Base-by-base conservation (phyloP, 2,329 filamentous ascomycete genomes). In the Spiromastix sp. region DNA sequence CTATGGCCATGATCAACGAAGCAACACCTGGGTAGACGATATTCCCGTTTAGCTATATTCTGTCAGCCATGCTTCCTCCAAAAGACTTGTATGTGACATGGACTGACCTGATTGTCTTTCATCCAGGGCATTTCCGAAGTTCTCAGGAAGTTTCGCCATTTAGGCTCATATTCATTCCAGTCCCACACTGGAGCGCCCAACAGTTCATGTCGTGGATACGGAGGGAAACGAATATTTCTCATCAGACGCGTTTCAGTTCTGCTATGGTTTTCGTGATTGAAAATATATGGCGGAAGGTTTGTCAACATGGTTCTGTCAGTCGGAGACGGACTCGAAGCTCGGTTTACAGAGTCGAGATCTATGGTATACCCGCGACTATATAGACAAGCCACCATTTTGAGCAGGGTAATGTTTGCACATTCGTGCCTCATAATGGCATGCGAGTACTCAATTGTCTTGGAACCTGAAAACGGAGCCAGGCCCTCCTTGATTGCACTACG, bases 141-240 rank as follows among this genome's bases (percentile, higher is more conserved):
- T 0, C 56, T 54, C 7, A 70, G 50, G 12, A 66, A 50, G 30
- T 67, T 66, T n/a, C 67, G 55, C 70, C 70, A 72, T 22, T 39
- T 45, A 3, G 57, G 54, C 32, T 53, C 51, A 2, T 46, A 30
- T 5, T 43, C 45, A 20, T 47, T 47, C 25, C 41, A 45, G 18
- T 51, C 33, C 12, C 42, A 29, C 21, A 42, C 7, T 12, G 44
- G 39, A 15, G 42, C 34, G 22, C 53, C 53, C 3, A 56, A 35
- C 7, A 56, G 31, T 32, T 54, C 47, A 37, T 47, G 45, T 6
- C 48, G 44, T 2, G 40, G 36, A 29, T 45, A 36, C 12, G 43
- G 36, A 4, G 48, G 47, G 26, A 55, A 49, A 5, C 50, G 42
- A 32, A 48, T 35, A 16, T 52, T 49, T 1, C 58, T 57, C 17